Conservation (phyloP, 2,329 filamentous ascomycete genomes). For the Fusarium palustre region DNA sequence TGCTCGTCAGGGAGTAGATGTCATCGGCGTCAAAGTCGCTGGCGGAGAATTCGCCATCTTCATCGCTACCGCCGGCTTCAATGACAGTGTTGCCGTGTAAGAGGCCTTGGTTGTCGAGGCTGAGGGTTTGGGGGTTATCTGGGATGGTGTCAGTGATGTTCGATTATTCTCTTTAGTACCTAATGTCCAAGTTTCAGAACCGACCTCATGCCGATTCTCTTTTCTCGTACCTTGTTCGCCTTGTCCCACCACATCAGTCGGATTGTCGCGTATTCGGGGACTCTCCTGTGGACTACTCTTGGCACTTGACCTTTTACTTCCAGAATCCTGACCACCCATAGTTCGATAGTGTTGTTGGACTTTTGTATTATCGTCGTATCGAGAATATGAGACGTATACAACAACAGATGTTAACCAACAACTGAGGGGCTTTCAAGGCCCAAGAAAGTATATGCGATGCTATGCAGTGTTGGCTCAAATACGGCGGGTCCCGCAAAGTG, state of each 20-base stretch:
- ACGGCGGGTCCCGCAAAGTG: background rate
- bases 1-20: slow-evolving; percentile 35
- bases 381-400: background rate
- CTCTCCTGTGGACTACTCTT: slow-evolving; percentile 18
- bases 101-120: slow-evolving; percentile 35
- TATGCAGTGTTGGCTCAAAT: background rate
- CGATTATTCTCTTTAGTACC: background rate
- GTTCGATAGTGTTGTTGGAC: background rate
- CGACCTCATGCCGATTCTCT: no score
- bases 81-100: slow-evolving; percentile 48
- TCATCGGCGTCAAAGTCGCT: slow-evolving; percentile 51
- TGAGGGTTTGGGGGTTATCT: background rate
- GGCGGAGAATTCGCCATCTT: slow-evolving; percentile 52
- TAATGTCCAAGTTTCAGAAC: background rate
- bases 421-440: background rate
- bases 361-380: background rate
- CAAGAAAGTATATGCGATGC: background rate
- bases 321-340: slow-evolving; percentile 22
- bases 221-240: slow-evolving; percentile 28
- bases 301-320: slow-evolving; percentile 10
- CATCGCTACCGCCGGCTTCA: slow-evolving; percentile 50
- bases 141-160: background rate
- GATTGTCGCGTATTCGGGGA: background rate
- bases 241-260: background rate
- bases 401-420: background rate